Base-by-base conservation (phyloP, 208 protist genomes). In the Naegleria lovaniensis region DNA sequence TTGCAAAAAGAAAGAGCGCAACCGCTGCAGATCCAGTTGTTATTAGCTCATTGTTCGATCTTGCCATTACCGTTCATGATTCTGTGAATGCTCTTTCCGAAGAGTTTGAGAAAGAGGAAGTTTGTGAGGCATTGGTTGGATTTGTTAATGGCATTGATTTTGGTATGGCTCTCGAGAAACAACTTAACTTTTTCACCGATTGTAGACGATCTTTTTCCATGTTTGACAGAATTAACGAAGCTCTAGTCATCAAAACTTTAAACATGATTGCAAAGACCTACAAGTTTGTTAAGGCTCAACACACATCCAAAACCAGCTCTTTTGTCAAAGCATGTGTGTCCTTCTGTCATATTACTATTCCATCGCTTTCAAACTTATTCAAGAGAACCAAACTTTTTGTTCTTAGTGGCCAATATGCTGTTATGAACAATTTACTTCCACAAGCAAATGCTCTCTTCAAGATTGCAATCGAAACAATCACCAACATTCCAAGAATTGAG, bases 151-250 rank as follows among this genome's bases (percentile, higher is more conserved):
- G 16, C 89, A 91, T 96, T 33, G 90, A 91, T 51, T 96, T 93
- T 83, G 93, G 93, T 6, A 92, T 87, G 51, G 92, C 95, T 39
- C 92, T 96, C 33, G 95, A 96, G 76, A 92, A 94, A 89, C 88
- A 96, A 89, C 91, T 96, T n/a, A 95, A 95, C 40, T 96, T 96
- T 83, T 96, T 91, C 85, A 94, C 95, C 6, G 95, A 97, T 51
- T 96, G 94, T 29, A 91, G 95, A 38, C 84, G 90, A 55, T 89
- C 90, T 19, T 97, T 97, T 90, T 88, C 89, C 48, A 94, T 95
- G 84, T 91, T 95, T n/a, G 95, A 96, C 90, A 22, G 25, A 36
- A 92, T 96, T 7, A 94, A 96, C 79, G 55, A 67, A 41, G 15
- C 9, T 22, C 48, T 90, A 22, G 33, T 79, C 13, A 29, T 33